Percentiles rank a stretch among this genome's conserved stretches.
Conservation (phyloP, 345 rosid genomes). For the Populus pruinosa region DNA sequence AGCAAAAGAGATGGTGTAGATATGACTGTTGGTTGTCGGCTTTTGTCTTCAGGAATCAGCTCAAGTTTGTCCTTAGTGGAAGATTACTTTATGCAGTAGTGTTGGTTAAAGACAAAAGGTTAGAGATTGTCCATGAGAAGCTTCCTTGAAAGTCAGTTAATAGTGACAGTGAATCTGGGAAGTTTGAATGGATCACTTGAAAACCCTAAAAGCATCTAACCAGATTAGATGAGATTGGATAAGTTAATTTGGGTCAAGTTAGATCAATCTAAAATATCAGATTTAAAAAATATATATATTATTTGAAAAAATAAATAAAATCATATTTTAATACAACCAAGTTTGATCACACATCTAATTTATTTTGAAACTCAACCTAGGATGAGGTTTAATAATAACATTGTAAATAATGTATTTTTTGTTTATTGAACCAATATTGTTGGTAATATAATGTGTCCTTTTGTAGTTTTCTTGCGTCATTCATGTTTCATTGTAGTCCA, state of each 20-base stretch:
- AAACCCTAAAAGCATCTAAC: background rate
- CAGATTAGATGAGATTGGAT: background rate
- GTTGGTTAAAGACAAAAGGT: background rate
- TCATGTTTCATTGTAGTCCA: background rate
- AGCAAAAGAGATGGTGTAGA: background rate
- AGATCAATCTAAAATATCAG: too few species aligned
- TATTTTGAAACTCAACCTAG: too few species aligned
- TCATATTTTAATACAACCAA: too few species aligned
- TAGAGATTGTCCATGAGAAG: background rate
- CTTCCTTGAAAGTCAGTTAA: background rate
- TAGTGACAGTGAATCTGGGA: background rate
- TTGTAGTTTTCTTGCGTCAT: background rate
- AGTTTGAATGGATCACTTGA: background rate
- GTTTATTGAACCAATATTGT: background rate
- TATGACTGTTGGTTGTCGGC: background rate
- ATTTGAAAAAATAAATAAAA: too few species aligned
- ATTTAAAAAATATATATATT: too few species aligned
- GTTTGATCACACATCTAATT: too few species aligned
- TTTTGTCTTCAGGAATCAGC: background rate
- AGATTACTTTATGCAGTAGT: background rate
- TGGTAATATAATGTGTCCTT: too few species aligned
- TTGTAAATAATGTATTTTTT: too few species aligned
- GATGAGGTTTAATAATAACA: too few species aligned
- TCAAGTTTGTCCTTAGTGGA: background rate
- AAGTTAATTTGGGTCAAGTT: fast-evolving